These are phyloP conservation scores for Spiraea crenata DNA, from an alignment of 331 rosid genomes.

Conservation along the genomic window DNA sequence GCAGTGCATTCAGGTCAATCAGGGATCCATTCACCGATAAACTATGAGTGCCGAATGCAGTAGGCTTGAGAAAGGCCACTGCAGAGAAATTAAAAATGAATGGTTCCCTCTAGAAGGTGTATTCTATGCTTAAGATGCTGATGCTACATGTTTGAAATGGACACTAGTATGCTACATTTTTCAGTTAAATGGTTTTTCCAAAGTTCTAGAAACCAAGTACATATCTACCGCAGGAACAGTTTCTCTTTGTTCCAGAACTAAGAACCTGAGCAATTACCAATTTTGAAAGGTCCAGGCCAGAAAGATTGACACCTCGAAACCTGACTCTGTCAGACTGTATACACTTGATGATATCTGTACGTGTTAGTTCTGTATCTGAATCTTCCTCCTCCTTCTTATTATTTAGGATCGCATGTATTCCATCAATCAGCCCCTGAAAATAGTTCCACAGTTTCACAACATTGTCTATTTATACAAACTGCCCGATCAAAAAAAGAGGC, in stretches of 20 bases:
- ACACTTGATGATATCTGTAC: conserved; percentile 86
- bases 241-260: conserved; percentile 2
- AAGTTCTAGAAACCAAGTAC: not conserved
- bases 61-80: not conserved
- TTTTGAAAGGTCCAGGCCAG: conserved; percentile 92
- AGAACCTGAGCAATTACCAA: conserved; percentile 49
- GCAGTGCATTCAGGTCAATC: not conserved
- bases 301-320: conserved; percentile 90
- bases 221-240: conserved; percentile 15
- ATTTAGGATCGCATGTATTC: conserved; percentile 43
- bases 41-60: not conserved
- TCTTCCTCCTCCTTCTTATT: conserved; percentile 67
- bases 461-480: not conserved
- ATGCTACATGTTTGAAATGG: not conserved
- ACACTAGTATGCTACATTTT: not conserved
- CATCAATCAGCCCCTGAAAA: conserved; percentile 83
- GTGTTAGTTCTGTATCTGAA: conserved; percentile 63
- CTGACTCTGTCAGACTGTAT: conserved; percentile 82
- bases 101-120: not conserved
- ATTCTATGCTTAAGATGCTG: not conserved
- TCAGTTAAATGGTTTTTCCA: not conserved
- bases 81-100: not conserved
- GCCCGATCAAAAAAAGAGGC: conserved; percentile 3
- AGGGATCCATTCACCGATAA: not conserved
- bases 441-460: not conserved